Evolutionary conservation across 371 early-diverging fungal genomes (phyloP).

Genomic region (Mucor circinelloides): DNA sequence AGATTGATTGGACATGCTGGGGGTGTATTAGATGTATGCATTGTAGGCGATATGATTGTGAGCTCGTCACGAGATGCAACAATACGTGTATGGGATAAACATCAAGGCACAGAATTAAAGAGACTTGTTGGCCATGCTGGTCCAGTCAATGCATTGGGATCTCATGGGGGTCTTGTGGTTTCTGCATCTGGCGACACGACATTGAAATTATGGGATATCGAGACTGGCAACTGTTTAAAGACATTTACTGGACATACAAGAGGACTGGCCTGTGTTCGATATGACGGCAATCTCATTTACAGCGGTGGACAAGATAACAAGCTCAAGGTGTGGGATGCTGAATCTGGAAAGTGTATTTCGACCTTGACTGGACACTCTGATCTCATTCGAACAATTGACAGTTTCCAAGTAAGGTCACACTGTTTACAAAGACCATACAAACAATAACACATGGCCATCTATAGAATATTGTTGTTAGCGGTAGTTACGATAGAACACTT

Average conservation of each 20-base stretch:
- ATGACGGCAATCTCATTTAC: slow-evolving; percentile 80
- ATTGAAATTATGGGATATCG: slow-evolving; percentile 85
- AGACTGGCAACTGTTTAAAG: slow-evolving; percentile 61
- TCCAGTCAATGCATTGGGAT: slow-evolving; percentile 85
- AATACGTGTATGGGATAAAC: slow-evolving; percentile 81
- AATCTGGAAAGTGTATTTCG: slow-evolving; percentile 70
- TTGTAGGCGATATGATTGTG: slow-evolving; percentile 69
- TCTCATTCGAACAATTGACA: slow-evolving; percentile 88
- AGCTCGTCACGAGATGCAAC: slow-evolving; percentile 93
- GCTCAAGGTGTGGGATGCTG: slow-evolving; percentile 90
- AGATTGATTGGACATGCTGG: slow-evolving; percentile 63
- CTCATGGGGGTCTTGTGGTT: slow-evolving; percentile 66
- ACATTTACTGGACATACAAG: slow-evolving; percentile 72
- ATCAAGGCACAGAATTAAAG: slow-evolving; percentile 51
- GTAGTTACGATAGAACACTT: slow-evolving; percentile 87
- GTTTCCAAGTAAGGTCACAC: slow-evolving; percentile 41
- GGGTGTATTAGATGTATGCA: slow-evolving; percentile 78
- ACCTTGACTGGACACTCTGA: slow-evolving; percentile 84
- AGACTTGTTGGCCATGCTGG: slow-evolving; percentile 80
- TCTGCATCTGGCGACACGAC: slow-evolving; percentile 86
- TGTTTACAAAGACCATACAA: not conserved
- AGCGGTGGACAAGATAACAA: slow-evolving; percentile 93
- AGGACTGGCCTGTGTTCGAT: slow-evolving; percentile 92
- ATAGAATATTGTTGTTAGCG: slow-evolving; percentile 47
- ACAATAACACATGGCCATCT: not conserved